Conservation (phyloP, 345 rosid genomes). For the Kandelia obovata region DNA sequence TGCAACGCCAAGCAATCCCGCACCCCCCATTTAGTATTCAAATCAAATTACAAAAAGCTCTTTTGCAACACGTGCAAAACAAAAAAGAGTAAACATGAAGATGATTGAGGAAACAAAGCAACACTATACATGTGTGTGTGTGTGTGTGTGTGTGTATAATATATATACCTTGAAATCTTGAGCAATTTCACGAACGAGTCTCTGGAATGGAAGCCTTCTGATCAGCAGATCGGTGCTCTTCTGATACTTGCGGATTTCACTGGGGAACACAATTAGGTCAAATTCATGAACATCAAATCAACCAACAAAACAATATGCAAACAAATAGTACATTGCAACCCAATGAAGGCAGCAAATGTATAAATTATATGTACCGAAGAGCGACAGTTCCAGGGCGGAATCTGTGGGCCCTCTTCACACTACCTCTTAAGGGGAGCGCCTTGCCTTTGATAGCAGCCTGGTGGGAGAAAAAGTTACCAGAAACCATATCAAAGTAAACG, state of each 20-base stretch:
- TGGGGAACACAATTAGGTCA: not conserved
- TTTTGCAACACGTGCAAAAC: not conserved
- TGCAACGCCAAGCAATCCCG: too few species aligned
- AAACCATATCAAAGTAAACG: too few species aligned
- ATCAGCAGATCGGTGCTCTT: not conserved
- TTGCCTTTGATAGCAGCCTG: constrained; percentile 2
- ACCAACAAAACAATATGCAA: not conserved
- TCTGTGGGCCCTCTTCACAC: constrained; percentile 4
- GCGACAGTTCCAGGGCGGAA: constrained; percentile 1
- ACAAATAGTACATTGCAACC: not conserved
- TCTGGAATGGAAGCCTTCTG: not conserved
- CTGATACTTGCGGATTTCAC: constrained; percentile 6
- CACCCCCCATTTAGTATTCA: too few species aligned
- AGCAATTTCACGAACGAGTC: constrained; percentile 8
- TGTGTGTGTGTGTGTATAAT: too few species aligned
- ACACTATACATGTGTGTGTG: too few species aligned
- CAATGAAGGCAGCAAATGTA: too few species aligned
- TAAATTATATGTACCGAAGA: not conserved
- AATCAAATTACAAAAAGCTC: too few species aligned
- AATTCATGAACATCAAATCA: not conserved
- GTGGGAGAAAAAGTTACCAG: too few species aligned
- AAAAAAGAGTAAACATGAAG: not conserved
- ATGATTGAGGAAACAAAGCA: not conserved
- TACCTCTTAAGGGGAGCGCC: not conserved
- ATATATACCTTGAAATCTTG: constrained; percentile 9